phyloP scores from a whole-genome alignment of 768 basidiomycete genomes.

The Collybia sordida region DNA sequence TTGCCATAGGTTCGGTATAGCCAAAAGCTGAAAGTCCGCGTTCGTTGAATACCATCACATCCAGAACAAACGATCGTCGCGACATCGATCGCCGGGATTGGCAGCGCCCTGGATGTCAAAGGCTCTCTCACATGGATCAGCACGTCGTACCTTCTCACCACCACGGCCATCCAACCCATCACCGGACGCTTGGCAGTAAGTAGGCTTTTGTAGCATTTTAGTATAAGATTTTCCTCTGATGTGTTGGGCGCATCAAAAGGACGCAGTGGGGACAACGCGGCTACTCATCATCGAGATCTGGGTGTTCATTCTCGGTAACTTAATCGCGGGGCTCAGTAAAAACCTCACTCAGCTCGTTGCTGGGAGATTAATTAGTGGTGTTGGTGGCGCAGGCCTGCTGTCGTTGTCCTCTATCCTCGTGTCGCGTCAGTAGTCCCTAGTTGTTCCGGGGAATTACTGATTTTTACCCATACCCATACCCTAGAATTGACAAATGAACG shows the following conservation, averaged over 20 bases:
- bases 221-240: not conserved
- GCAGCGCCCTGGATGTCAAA: constrained; percentile 20
- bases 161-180: constrained; percentile 22
- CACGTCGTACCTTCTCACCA: constrained; percentile 23
- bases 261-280: constrained; percentile 20
- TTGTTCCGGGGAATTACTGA: not conserved
- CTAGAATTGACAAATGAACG: constrained; percentile 24
- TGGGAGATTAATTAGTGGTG: constrained; percentile 22
- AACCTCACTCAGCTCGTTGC: constrained; percentile 21
- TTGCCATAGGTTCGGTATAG: constrained; percentile 10
- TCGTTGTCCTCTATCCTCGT: constrained; percentile 19
- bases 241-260: constrained; percentile 10
- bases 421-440: constrained; percentile 16
- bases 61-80: constrained; percentile 25
- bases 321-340: constrained; percentile 23
- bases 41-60: not conserved
- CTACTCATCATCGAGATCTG: constrained; percentile 23
- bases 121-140: constrained; percentile 24
- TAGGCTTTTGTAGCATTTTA: not conserved
- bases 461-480: not conserved
- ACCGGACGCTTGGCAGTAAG: constrained; percentile 22
- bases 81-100: constrained; percentile 22
- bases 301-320: constrained; percentile 23
- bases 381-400: constrained; percentile 24
- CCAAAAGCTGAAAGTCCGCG: not conserved